Evolutionary conservation across 371 early-diverging fungal genomes (phyloP).

Genomic region (Phascolomyces articulosus): DNA sequence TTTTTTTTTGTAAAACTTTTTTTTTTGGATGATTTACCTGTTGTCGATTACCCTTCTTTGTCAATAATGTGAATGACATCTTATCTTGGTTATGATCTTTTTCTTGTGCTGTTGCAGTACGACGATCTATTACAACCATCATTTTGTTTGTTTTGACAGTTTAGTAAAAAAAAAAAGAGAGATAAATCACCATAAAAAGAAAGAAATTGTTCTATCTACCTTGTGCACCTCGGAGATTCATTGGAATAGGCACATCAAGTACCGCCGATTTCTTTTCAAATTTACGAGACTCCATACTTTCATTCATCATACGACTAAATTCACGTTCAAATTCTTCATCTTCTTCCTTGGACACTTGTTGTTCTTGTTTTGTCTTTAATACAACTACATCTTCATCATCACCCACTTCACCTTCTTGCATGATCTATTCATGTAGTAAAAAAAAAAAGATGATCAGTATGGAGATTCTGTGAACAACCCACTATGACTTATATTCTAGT

Average conservation of each 20-base stretch:
- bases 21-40: constrained; percentile 44
- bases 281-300: constrained; percentile 81
- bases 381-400: constrained; percentile 65
- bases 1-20: neutral
- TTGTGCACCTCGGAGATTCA: constrained; percentile 59
- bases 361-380: constrained; percentile 40
- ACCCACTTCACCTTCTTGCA: constrained; percentile 22
- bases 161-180: neutral
- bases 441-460: too few relatives aligned
- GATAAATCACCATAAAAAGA: neutral
- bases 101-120: constrained; percentile 33
- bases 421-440: neutral
- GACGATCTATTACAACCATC: constrained; percentile 32
- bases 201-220: constrained; percentile 19
- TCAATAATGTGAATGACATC: constrained; percentile 87
- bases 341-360: constrained; percentile 43
- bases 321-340: constrained; percentile 80
- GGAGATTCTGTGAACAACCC: too few relatives aligned
- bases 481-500: too few relatives aligned
- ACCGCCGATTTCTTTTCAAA: constrained; percentile 73
- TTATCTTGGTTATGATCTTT: constrained; percentile 35
- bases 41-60: constrained; percentile 92
- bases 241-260: constrained; percentile 86
- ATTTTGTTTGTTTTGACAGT: neutral
- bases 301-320: constrained; percentile 81